Conservation (phyloP, 2,329 filamentous ascomycete species). For the Colletotrichum higginsianum region DNA sequence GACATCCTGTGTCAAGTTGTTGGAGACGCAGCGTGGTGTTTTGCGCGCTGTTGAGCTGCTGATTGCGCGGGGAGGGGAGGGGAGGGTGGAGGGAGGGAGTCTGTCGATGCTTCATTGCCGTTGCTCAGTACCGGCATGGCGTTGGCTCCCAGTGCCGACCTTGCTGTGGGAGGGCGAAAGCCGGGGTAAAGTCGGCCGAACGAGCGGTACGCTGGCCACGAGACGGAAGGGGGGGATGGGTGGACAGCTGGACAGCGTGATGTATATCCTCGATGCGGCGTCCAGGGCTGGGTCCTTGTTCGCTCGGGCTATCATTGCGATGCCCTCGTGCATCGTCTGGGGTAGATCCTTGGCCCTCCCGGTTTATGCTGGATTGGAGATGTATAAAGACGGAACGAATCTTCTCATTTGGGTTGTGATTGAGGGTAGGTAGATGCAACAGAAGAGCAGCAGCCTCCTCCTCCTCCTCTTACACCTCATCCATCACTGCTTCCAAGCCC, state of each 20-base stretch:
- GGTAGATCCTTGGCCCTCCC: background rate
- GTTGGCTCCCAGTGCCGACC: background rate
- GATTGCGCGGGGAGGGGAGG: background rate
- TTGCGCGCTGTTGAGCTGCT: background rate
- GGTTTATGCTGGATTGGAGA: background rate
- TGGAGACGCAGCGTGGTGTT: background rate
- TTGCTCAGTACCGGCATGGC: background rate
- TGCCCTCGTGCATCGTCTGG: background rate
- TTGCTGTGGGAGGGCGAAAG: background rate
- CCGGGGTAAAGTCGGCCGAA: conserved; percentile 10
- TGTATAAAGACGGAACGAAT: background rate
- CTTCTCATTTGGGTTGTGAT: background rate
- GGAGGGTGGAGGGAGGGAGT: background rate
- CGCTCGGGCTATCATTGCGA: background rate
- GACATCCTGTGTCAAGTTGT: background rate
- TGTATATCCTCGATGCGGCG: background rate
- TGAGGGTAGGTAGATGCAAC: background rate
- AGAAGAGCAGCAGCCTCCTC: background rate
- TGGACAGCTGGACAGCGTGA: background rate
- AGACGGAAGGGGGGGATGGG: background rate
- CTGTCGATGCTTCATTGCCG: background rate
- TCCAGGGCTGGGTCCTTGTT: background rate
- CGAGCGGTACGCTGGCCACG: background rate
- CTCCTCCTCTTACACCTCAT: background rate
- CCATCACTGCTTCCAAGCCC: background rate